Evolutionary conservation across 2,329 filamentous ascomycete species (phyloP), one percentile per base, ranked within the genome.

Genomic region (Mariannaea sp.): DNA sequence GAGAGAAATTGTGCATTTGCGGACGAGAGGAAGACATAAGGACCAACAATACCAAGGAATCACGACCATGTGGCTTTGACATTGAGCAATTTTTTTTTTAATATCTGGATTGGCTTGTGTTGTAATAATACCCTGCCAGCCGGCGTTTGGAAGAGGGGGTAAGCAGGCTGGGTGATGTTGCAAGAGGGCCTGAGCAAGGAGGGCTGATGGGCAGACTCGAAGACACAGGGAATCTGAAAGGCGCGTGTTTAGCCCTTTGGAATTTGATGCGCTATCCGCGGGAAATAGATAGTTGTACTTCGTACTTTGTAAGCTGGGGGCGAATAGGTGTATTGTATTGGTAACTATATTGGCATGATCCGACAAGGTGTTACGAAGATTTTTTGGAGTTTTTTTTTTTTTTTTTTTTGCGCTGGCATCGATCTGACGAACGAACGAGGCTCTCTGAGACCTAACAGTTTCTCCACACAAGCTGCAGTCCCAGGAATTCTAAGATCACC

Each of bases 41-140:
- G 49, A 14, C 8, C 38, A 36, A 49, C 30, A 36, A 40, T 32
- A 40, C 16, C 45, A 36, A 39, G 54, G 49, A 53, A 44, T 43
- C 36, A 27, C n/a, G 26, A 32, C 22, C 22, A 32, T n/a, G 48
- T 50, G 47, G 38, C 48, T 55, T 56, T 44, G 44, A 36, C 53
- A 39, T 43, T 53, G 45, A 50, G 57, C 52, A 24, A 53, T 57
- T 43, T 33, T 47, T 53, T 44, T 43, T 33, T 47, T 53, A 41
- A 54, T 50, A 46, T 41, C 45, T 57, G 51, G 52, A 51, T 60
- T 59, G 50, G 53, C 44, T 41, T 57, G 57, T 58, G 20, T n/a
- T 39, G 58, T 66, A 62, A 58, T 60, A 66, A 65, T 66, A 65
- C 63, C 64, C 56, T 62, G 50, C 60, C 57, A 36, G 56, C 56